Evolutionary conservation across 2,329 filamentous ascomycete genomes (phyloP), one percentile per base, ranked within the genome.

Genomic region (Ascochyta pisi): DNA sequence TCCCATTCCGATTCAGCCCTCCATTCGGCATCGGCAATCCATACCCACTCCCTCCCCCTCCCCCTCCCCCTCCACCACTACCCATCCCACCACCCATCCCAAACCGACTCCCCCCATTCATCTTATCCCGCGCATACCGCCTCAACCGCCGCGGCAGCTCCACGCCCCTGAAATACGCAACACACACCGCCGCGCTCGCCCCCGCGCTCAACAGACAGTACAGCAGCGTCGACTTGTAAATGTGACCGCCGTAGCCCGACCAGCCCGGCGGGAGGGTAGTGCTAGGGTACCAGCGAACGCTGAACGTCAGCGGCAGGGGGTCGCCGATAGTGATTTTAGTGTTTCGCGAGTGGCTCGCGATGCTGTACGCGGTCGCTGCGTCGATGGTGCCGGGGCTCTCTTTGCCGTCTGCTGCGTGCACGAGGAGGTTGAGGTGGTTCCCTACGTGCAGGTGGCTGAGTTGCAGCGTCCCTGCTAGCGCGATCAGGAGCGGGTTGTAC

Each of bases 391-490:
- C 93, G 19, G 86, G 78, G n/a, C 75, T 55, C 38, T 78, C 54
- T 57, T 69, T 60, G 60, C 74, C 75, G 26, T 88, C 76, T 84
- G 86, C 78, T 81, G 88, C 63, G 79, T 87, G 95, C 64, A 97
- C 83, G 51, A 98, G 82, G 58, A 98, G 87, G 73, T 98, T 98
- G 75, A 98, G 83, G 70, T 91, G 87, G 6, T 92, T 94, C 70
- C 89, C 90, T 64, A 99, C 86, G 78, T 98, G 95, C 67, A 99
- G 82, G 76, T 72, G 95, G 74, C 88, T 92, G 46, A 89, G 81
- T 77, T 99, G 93, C 19, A 98, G 82, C 0, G 91, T 96, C 2
- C 95, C 95, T 12, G 93, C 89, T 16, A 99, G 80, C 2, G 93
- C 93, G 62, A 99, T 91, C 6, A 96, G 89, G 34, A 96, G 82